Base-by-base conservation (phyloP, 2,329 filamentous ascomycete genomes). In the Erysiphe pulchra region DNA sequence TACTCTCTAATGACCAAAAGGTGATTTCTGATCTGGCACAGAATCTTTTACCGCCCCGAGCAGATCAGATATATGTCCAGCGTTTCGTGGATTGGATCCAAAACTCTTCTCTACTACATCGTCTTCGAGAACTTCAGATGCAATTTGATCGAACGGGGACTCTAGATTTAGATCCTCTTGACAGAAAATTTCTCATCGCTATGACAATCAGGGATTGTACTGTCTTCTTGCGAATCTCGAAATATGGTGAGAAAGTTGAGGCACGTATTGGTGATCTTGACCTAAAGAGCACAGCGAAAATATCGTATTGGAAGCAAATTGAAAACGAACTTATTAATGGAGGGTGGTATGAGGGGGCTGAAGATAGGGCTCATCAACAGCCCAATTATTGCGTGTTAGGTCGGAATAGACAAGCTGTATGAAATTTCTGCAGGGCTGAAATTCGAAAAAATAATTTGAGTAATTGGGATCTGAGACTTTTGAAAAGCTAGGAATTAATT, bases 181-280 rank as follows among this genome's bases (percentile, higher is more conserved):
- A 67, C 33, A 56, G 61, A 11, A 63, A 69, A 28, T 75, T 80
- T 49, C 68, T 71, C 12, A 64, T 81, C 7, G 79, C 80, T 47
- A 87, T 87, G 81, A 86, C 82, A 3, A 59, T 90, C 51, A 66
- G 82, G 44, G 82, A 90, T 62, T 85, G 81, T 58, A 82, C 79
- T 3, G 70, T 81, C 53, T 85, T 78, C 55, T 63, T 83, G 37
- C 71, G 73, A 54, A 68, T 84, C 47, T 60, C 60, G 2, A 49
- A 41, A 12, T 38, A 47, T 45, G 46, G 48, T 8, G 48, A 54
- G 1, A 50, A 53, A 7, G 46, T 75, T 7, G 65, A 71, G 46
- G 66, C 73, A 39, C 72, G 77, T 46, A 66, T 90, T 10, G 80
- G 77, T 1, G 82, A 90, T 56, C 67, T 87, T 39, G 82, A 90